phyloP scores from a whole-genome alignment of 2,329 filamentous ascomycete genomes.

The Aspergillus sp. region DNA sequence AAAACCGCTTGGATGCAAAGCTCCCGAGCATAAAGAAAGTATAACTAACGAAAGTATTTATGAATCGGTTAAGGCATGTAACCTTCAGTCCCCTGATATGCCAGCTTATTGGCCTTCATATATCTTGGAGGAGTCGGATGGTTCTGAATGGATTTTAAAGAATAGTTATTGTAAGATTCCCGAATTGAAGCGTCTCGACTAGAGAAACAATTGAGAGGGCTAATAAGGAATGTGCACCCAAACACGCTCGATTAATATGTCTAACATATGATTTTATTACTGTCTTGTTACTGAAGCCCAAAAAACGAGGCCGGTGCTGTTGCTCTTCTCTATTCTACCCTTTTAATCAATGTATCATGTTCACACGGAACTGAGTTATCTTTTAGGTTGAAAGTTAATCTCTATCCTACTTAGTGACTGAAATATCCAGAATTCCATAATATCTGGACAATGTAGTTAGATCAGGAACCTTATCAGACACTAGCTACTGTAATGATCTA shows the following conservation, averaged over 20 bases:
- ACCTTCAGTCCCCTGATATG: neutral
- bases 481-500: too few relatives aligned
- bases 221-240: neutral
- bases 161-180: neutral
- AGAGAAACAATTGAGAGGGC: neutral
- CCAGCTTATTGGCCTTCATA: neutral
- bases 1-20: neutral
- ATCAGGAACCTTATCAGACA: too few relatives aligned
- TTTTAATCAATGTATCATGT: neutral
- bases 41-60: slow-evolving; percentile 1
- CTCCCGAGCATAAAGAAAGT: neutral
- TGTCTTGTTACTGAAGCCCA: neutral
- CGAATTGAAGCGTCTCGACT: neutral
- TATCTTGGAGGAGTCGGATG: neutral
- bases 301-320: neutral
- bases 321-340: neutral
- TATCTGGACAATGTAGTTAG: too few relatives aligned
- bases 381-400: neutral
- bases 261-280: neutral
- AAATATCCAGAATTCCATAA: too few relatives aligned
- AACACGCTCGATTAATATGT: neutral
- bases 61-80: neutral
- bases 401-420: too few relatives aligned
- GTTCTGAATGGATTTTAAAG: neutral
- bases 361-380: neutral